A percentile compares a stretch with the other conserved stretches of the same genome.
phyloP scores from a whole-genome alignment of 1,284 basidiomycete genomes.

The Sparassis latifolia region DNA sequence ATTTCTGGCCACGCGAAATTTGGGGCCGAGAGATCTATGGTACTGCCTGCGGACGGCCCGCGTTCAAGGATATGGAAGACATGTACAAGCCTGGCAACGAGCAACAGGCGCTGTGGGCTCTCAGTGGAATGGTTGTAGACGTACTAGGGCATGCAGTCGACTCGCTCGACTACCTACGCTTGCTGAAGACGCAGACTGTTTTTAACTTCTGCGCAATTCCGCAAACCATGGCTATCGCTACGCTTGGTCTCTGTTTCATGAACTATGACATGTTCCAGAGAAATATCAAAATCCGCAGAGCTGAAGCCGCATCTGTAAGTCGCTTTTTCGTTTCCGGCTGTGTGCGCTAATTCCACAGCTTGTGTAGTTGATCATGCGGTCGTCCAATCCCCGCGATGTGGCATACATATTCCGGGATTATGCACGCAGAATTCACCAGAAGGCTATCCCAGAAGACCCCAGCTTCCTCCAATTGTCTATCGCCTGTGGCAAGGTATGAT shows the following conservation, averaged over 20 bases:
- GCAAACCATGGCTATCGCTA: slow-evolving; percentile 95
- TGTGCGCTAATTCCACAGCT: neutral
- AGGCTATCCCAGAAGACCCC: slow-evolving; percentile 77
- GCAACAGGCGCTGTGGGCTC: slow-evolving; percentile 67
- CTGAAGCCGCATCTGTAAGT: slow-evolving; percentile 76
- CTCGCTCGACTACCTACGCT: slow-evolving; percentile 83
- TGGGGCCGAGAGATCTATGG: slow-evolving; percentile 67
- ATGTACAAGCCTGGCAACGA: slow-evolving; percentile 49
- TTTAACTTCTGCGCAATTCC: slow-evolving; percentile 98
- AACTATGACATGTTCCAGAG: slow-evolving; percentile 85
- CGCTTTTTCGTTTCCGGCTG: neutral
- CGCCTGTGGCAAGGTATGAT: slow-evolving; percentile 67
- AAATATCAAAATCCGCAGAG: slow-evolving; percentile 96
- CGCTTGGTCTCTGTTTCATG: slow-evolving; percentile 88
- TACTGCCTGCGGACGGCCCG: slow-evolving; percentile 17
- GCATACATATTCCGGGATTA: slow-evolving; percentile 85
- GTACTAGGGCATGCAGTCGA: slow-evolving; percentile 83
- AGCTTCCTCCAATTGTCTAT: slow-evolving; percentile 80
- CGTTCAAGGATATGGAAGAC: slow-evolving; percentile 62
- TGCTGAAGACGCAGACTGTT: slow-evolving; percentile 87
- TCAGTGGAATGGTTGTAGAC: slow-evolving; percentile 88
- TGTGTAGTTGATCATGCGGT: slow-evolving; percentile 78
- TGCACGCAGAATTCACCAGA: slow-evolving; percentile 78
- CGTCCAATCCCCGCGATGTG: slow-evolving; percentile 90
- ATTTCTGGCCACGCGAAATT: slow-evolving; percentile 95